Conservation (phyloP, 2,329 filamentous ascomycete genomes). For the Raffaelea ambrosiae region DNA sequence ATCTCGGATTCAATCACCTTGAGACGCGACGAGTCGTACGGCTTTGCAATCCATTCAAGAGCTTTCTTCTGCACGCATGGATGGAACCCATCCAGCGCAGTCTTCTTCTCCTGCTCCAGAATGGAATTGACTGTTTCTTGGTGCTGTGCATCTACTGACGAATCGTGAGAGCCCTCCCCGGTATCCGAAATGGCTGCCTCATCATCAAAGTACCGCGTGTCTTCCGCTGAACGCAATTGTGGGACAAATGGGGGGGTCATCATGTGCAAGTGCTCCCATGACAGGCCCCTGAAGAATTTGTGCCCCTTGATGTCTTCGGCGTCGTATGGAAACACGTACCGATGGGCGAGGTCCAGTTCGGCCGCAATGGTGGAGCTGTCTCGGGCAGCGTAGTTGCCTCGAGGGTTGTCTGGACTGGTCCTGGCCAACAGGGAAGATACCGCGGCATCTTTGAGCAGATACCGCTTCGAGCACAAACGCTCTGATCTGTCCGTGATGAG, state of each 20-base stretch:
- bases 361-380: background rate
- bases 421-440: slow-evolving; percentile 5
- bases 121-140: slow-evolving; percentile 1
- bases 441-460: slow-evolving; percentile 55
- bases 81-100: slow-evolving; percentile 28
- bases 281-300: slow-evolving; percentile 71
- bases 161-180: slow-evolving; percentile 7
- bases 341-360: slow-evolving; percentile 25
- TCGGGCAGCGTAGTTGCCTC: background rate
- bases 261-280: slow-evolving; percentile 68
- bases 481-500: slow-evolving; percentile 67
- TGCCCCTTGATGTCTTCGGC: slow-evolving; percentile 86
- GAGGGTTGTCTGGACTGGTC: background rate
- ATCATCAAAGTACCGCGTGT: slow-evolving; percentile 87
- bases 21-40: slow-evolving; percentile 39
- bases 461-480: slow-evolving; percentile 69
- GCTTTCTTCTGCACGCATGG: slow-evolving; percentile 33
- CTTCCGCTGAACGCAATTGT: slow-evolving; percentile 55
- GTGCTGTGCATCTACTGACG: background rate
- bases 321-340: slow-evolving; percentile 74
- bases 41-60: slow-evolving; percentile 34
- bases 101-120: slow-evolving; percentile 19
- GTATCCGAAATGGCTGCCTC: slow-evolving; percentile 60
- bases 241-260: slow-evolving; percentile 73
- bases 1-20: slow-evolving; percentile 41